Evolutionary conservation across 2,329 filamentous ascomycete species (phyloP).

Genomic region (Fragosphaeria purpurea): DNA sequence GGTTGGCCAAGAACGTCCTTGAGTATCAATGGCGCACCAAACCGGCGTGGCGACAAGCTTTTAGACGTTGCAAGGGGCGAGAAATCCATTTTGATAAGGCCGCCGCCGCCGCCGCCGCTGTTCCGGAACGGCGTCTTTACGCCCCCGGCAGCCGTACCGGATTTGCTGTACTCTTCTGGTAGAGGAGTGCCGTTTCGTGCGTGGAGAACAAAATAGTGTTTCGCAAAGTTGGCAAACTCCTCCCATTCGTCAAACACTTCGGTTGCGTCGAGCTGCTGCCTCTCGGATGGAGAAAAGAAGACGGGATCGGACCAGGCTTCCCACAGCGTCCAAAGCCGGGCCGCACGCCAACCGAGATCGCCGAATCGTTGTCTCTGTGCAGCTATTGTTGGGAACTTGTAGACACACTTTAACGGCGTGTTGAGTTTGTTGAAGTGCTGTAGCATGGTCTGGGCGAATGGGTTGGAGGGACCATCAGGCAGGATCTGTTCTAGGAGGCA

Average conservation of each 20-base stretch:
- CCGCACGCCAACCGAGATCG: slow-evolving; percentile 55
- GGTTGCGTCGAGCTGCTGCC: slow-evolving; percentile 53
- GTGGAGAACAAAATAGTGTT: slow-evolving; percentile 72
- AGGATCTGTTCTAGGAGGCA: slow-evolving; percentile 81
- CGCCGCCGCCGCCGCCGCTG: too few relatives aligned
- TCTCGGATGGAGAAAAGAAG: slow-evolving; percentile 53
- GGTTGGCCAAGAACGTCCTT: slow-evolving; percentile 29
- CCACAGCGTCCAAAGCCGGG: slow-evolving; percentile 64
- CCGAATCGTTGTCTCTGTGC: slow-evolving; percentile 61
- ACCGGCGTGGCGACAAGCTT: slow-evolving; percentile 42
- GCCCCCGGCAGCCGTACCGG: background rate
- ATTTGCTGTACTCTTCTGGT: too few relatives aligned
- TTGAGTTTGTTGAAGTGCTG: slow-evolving; percentile 72
- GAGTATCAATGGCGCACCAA: slow-evolving; percentile 44
- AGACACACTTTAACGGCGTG: slow-evolving; percentile 66
- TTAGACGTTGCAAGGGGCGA: slow-evolving; percentile 14
- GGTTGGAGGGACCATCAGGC: slow-evolving; percentile 65
- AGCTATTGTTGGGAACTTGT: slow-evolving; percentile 55
- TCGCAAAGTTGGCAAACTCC: slow-evolving; percentile 75
- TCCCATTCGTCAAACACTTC: slow-evolving; percentile 97
- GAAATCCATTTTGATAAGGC: background rate
- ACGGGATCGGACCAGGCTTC: slow-evolving; percentile 63
- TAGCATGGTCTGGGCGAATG: slow-evolving; percentile 81
- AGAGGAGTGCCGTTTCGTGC: slow-evolving; percentile 35
- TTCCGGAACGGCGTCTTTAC: too few relatives aligned